Conservation (phyloP, 108 stramenopile species). For the Cylindrotheca closterium region DNA sequence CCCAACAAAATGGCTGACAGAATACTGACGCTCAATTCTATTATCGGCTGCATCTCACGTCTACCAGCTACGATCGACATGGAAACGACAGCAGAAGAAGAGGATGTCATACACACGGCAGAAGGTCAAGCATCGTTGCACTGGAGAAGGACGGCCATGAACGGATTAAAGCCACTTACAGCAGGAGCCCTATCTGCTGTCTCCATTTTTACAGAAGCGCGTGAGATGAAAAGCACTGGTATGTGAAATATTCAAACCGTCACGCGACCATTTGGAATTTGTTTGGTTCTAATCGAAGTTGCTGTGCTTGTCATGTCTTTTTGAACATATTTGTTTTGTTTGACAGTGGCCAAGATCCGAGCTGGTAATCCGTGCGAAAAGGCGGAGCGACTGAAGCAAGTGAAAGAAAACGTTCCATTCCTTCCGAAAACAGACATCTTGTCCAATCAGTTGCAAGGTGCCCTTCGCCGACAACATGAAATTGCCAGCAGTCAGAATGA, state of each 20-base stretch:
- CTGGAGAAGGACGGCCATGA: conserved; percentile 24
- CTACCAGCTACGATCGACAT: conserved; percentile 23
- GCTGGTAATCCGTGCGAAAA: conserved; percentile 48
- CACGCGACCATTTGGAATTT: no score
- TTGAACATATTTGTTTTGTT: no score
- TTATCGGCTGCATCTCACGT: conserved; percentile 31
- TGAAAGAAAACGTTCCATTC: conserved; percentile 22
- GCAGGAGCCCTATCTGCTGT: conserved; percentile 44
- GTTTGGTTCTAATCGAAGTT: neutral
- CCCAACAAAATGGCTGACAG: conserved; percentile 63
- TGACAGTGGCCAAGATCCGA: conserved; percentile 29
- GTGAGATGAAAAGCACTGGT: conserved; percentile 13
- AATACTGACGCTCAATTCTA: conserved; percentile 51
- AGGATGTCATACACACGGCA: neutral
- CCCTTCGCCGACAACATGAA: neutral
- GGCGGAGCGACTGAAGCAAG: conserved; percentile 17
- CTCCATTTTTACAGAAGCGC: conserved; percentile 34
- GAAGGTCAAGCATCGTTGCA: conserved; percentile 6
- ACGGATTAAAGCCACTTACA: conserved; percentile 34
- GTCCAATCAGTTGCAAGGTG: neutral
- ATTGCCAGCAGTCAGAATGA: no score
- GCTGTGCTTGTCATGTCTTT: neutral
- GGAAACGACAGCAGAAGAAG: neutral
- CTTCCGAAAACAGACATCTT: conserved; percentile 28
- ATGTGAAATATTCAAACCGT: no score